A percentile compares a stretch with the other conserved stretches of the same genome.
Evolutionary conservation across 257 asterid species (phyloP).

Genomic region (Przewalskia tangutica): DNA sequence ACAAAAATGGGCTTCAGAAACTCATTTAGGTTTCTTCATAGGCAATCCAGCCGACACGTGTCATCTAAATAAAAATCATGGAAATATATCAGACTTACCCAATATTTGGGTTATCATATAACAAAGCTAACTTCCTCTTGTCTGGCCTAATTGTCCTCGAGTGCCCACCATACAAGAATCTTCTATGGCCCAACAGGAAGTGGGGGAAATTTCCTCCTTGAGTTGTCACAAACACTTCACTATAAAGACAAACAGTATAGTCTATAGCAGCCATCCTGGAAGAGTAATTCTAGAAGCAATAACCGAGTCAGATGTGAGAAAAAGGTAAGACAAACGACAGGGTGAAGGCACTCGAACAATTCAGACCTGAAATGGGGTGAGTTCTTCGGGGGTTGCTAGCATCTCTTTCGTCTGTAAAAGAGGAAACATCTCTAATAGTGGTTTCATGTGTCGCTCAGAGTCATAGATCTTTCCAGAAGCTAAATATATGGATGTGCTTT

Average conservation of each 20-base stretch:
- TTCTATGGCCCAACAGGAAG: conserved; percentile 91
- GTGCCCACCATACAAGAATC: conserved; percentile 87
- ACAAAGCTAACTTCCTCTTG: conserved; percentile 70
- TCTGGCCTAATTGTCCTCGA: conserved; percentile 90
- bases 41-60: neutral
- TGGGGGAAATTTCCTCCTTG: conserved; percentile 99
- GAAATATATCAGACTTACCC: conserved; percentile 42
- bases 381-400: conserved; percentile 76
- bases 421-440: conserved; percentile 89
- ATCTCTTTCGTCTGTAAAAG: conserved; percentile 81
- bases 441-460: conserved; percentile 88
- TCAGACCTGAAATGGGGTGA: conserved; percentile 84
- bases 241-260: conserved; percentile 94
- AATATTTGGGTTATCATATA: conserved; percentile 69
- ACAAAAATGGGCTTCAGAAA: neutral
- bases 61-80: neutral
- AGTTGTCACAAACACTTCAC: conserved; percentile 98
- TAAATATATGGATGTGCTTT: conserved; percentile 67
- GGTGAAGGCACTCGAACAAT: conserved; percentile 6
- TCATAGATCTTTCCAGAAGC: conserved; percentile 95
- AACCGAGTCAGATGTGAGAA: conserved; percentile 21
- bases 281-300: conserved; percentile 64
- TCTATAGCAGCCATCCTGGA: conserved; percentile 99
- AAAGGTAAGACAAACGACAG: neutral
- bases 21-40: neutral